phyloP scores from a whole-genome alignment of 2,329 filamentous ascomycete species.

The Colletotrichum orbiculare region DNA sequence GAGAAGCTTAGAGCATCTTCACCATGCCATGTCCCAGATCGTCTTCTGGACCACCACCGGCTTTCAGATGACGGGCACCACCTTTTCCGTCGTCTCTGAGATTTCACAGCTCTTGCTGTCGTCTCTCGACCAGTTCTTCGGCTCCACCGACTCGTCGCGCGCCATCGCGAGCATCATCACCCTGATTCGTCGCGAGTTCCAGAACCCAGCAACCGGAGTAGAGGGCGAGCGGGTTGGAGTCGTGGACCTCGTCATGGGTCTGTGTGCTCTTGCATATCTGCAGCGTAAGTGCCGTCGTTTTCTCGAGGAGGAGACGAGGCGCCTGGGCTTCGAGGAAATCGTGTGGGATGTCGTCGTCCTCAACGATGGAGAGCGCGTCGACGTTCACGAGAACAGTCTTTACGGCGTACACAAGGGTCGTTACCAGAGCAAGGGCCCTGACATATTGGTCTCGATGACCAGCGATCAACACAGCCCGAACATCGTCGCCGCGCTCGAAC shows the following conservation, averaged over 20 bases:
- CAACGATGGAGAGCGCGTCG: constrained; percentile 67
- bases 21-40: constrained; percentile 66
- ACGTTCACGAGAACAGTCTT: constrained; percentile 57
- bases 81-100: constrained; percentile 65
- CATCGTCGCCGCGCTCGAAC: constrained; percentile 50
- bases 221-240: constrained; percentile 70
- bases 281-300: constrained; percentile 66
- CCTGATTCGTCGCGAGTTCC: constrained; percentile 72
- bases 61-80: constrained; percentile 67
- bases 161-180: constrained; percentile 75
- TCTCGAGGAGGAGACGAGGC: constrained; percentile 60
- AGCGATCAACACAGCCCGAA: constrained; percentile 40
- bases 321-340: constrained; percentile 63
- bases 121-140: constrained; percentile 72
- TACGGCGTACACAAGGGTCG: constrained; percentile 45
- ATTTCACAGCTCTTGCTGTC: constrained; percentile 68
- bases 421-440: constrained; percentile 37
- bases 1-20: constrained; percentile 65
- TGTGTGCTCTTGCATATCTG: constrained; percentile 71
- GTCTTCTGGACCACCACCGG: constrained; percentile 72
- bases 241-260: constrained; percentile 68
- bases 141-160: constrained; percentile 75
- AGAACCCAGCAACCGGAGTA: constrained; percentile 69
- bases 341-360: constrained; percentile 76
- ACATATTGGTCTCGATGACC: constrained; percentile 39